A percentile compares a stretch with the other conserved stretches of the same genome.
Evolutionary conservation across 352 stramenopile genomes (phyloP).

Genomic region (Ophiocytium majus): DNA sequence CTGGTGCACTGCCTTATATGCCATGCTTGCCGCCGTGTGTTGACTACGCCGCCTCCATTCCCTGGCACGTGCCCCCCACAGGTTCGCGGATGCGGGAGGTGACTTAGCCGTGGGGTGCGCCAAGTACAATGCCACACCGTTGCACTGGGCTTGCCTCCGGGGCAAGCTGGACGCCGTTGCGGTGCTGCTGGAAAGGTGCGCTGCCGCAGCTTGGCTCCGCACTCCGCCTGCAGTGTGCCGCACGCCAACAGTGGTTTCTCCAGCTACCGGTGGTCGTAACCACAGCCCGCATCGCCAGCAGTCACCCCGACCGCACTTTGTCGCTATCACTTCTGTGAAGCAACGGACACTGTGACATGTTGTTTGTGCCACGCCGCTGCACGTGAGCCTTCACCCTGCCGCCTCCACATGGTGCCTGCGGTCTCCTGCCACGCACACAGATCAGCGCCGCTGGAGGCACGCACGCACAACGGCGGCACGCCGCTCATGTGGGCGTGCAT

Average conservation of each 20-base stretch:
- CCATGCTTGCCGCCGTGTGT: no score
- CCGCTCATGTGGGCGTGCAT: slow-evolving; percentile 14
- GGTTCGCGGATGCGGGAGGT: no score
- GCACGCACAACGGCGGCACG: neutral
- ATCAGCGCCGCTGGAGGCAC: neutral
- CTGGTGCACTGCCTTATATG: no score
- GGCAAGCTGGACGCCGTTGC: neutral
- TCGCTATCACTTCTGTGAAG: neutral
- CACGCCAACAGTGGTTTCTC: neutral
- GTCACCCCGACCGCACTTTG: neutral
- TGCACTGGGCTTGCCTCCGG: slow-evolving; percentile 6
- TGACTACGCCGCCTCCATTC: no score
- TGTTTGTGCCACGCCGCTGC: no score
- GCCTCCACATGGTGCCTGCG: neutral
- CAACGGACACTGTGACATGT: no score
- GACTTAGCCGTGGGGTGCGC: no score
- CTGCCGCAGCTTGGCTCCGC: no score
- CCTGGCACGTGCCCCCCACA: no score
- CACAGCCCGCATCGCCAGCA: neutral
- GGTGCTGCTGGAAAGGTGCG: neutral
- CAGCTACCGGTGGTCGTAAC: no score
- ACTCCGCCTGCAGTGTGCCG: no score
- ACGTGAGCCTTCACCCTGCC: no score
- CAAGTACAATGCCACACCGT: neutral
- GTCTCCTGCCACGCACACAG: neutral